Evolutionary conservation across 1,139 yeast species (phyloP).

Genomic region (Keqinozyma sinolaborantium): DNA sequence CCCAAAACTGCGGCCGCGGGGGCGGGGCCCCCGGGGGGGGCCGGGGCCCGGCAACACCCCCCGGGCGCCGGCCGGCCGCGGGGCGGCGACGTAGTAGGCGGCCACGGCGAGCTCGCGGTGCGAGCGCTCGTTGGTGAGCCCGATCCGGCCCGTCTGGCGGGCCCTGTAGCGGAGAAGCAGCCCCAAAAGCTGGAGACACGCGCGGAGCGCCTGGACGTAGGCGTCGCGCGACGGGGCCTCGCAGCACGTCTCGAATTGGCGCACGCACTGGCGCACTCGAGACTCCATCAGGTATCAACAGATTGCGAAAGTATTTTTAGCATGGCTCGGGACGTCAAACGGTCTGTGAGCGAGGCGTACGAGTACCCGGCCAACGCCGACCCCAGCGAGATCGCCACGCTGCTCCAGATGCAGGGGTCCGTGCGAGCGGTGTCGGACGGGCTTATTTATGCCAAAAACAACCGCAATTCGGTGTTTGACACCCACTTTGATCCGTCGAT

Average conservation of each 20-base stretch:
- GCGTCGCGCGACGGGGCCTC: neutral
- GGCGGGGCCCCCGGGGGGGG: no score
- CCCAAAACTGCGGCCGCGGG: no score
- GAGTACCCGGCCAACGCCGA: neutral
- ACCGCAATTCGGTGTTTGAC: constrained; percentile 12
- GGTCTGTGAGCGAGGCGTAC: constrained; percentile 2
- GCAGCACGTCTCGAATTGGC: neutral
- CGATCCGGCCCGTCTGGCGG: neutral
- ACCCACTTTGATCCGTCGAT: constrained; percentile 14
- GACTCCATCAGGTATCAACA: neutral
- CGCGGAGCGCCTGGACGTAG: neutral
- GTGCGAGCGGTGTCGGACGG: constrained; percentile 11
- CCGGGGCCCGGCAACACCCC: no score
- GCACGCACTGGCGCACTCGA: neutral
- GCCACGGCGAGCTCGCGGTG: neutral
- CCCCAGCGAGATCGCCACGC: neutral
- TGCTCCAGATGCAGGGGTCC: neutral
- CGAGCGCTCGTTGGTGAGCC: neutral
- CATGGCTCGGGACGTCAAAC: neutral
- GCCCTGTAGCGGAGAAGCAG: neutral
- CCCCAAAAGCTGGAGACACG: neutral
- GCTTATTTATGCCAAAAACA: constrained; percentile 4
- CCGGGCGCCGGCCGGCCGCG: neutral
- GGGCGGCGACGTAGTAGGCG: neutral
- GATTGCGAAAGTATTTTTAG: neutral